A percentile compares a stretch with the other conserved stretches of the same genome.
phyloP scores from a whole-genome alignment of 208 protist genomes.

The Trypanosoma congolense region DNA sequence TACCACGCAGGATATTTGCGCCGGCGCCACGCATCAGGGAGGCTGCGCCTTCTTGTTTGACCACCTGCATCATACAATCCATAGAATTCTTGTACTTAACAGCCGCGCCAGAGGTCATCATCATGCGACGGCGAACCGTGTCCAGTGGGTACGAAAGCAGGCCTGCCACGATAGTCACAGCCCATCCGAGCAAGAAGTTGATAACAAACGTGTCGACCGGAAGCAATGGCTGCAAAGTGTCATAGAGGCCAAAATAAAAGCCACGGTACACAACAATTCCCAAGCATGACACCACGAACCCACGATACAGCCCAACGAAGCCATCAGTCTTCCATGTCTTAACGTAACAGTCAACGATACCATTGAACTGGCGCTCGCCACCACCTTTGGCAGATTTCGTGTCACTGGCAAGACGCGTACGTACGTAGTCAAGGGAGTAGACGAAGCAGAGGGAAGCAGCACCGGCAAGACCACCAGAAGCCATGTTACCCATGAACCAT shows the following conservation, averaged over 20 bases:
- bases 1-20: slow-evolving; percentile 73
- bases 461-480: slow-evolving; percentile 95
- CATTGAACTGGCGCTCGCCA: slow-evolving; percentile 91
- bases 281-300: slow-evolving; percentile 93
- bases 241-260: slow-evolving; percentile 96
- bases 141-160: slow-evolving; percentile 95
- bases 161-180: slow-evolving; percentile 63
- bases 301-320: slow-evolving; percentile 91
- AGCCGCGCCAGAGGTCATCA: slow-evolving; percentile 87
- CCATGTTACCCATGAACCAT: slow-evolving; percentile 93
- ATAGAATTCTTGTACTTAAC: slow-evolving; percentile 75
- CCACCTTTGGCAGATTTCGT: slow-evolving; percentile 83
- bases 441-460: slow-evolving; percentile 93
- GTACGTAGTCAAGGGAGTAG: slow-evolving; percentile 97
- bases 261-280: slow-evolving; percentile 97
- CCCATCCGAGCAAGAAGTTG: slow-evolving; percentile 70
- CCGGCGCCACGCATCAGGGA: slow-evolving; percentile 65
- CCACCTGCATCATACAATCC: slow-evolving; percentile 51
- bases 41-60: slow-evolving; percentile 52
- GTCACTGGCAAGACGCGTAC: slow-evolving; percentile 94
- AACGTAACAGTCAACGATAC: slow-evolving; percentile 91
- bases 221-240: slow-evolving; percentile 73
- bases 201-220: slow-evolving; percentile 65
- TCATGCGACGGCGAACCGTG: slow-evolving; percentile 95
- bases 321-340: slow-evolving; percentile 87